These are phyloP conservation scores for Metrosideros polymorpha DNA, from an alignment of 441 rosid genomes.

Conservation along the genomic window DNA sequence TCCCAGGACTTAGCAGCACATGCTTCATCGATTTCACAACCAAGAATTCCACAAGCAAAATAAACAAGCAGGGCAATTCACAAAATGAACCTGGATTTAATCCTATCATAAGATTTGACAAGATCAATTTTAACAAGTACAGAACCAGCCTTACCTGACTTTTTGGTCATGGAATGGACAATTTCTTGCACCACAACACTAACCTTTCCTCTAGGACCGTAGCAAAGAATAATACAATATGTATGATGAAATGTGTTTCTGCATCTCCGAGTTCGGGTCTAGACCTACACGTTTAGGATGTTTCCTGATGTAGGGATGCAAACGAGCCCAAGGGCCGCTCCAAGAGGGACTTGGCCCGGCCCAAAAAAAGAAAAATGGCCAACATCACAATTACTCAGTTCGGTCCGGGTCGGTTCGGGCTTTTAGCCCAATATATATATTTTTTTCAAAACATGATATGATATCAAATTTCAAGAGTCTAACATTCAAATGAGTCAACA, in stretches of 20 bases:
- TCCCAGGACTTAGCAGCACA: neutral
- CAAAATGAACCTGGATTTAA: neutral
- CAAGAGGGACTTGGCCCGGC: neutral
- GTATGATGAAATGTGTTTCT: no score
- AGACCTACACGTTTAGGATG: neutral
- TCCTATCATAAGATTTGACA: neutral
- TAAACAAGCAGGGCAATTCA: neutral
- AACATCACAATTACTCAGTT: neutral
- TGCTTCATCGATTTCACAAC: neutral
- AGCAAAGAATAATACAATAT: no score
- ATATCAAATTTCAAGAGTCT: neutral
- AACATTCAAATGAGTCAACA: no score
- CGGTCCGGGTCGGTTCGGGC: neutral
- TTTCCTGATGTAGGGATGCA: neutral
- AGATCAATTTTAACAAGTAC: neutral
- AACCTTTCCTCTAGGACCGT: no score
- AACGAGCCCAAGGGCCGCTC: neutral
- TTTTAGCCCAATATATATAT: neutral
- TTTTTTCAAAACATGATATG: neutral
- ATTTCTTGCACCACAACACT: neutral
- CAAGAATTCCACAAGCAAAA: neutral
- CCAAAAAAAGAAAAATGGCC: rapidly evolving
- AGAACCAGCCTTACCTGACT: neutral
- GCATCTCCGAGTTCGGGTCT: neutral
- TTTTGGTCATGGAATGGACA: neutral